These are phyloP conservation scores for Botrytis fragariae DNA, from an alignment of 2,329 filamentous ascomycete genomes.

Conservation along the genomic window DNA sequence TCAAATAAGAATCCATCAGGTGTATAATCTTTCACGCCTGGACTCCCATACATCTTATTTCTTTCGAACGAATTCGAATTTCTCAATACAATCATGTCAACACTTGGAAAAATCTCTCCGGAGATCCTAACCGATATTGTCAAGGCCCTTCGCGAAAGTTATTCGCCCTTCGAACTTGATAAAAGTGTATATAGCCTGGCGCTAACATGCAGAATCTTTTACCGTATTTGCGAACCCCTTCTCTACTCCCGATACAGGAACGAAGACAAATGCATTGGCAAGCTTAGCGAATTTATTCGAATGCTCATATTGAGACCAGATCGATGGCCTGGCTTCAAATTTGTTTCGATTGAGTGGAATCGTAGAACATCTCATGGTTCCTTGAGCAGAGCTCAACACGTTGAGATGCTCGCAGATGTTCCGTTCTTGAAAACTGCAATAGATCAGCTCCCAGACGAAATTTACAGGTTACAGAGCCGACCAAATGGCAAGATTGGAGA, in stretches of 20 bases:
- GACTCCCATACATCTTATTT: not conserved
- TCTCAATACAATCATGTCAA: too few relatives aligned
- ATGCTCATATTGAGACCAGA: not conserved
- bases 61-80: not conserved
- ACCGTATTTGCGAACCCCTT: not conserved
- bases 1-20: not conserved
- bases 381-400: not conserved
- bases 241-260: not conserved
- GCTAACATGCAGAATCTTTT: not conserved
- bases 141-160: not conserved
- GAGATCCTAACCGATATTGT: not conserved
- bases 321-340: not conserved
- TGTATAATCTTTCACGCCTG: not conserved
- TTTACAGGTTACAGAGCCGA: too few relatives aligned
- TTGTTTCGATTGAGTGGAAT: not conserved
- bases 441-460: not conserved
- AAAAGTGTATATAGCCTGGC: not conserved
- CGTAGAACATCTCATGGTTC: not conserved
- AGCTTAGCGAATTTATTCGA: not conserved
- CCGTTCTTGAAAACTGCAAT: not conserved
- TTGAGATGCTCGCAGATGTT: not conserved
- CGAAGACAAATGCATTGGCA: not conserved
- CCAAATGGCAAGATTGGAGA: not conserved
- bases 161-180: not conserved
- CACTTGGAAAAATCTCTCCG: not conserved